Evolutionary conservation across 2,329 filamentous ascomycete genomes (phyloP), one percentile per base, ranked within the genome.

Genomic region (Neurospora sp.): DNA sequence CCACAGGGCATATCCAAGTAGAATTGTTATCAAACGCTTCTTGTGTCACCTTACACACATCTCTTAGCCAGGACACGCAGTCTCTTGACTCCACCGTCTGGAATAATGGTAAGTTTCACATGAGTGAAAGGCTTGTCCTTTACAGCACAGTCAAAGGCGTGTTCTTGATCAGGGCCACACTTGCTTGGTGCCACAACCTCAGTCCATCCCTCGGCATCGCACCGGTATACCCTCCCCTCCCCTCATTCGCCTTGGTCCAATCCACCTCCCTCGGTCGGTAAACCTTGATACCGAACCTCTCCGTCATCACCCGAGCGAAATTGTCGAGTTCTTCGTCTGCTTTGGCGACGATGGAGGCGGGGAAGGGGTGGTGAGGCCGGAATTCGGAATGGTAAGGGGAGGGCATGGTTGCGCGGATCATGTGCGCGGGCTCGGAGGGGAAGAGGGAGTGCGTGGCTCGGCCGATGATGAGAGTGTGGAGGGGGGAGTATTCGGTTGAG

Each of bases 171-270:
- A n/a, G n/a, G n/a, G n/a, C n/a, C n/a, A n/a, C n/a, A n/a, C n/a
- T n/a, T n/a, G n/a, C n/a, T n/a, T n/a, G n/a, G n/a, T n/a, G n/a
- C 77, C 37, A 79, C 76, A 12, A 73, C 76, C 74, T 75, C 8
- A 79, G 67, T n/a, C 75, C 74, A 69, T 79, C 78, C 11, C 77
- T 75, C 6, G 77, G 77, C 77, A 79, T 79, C 23, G 77, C 74
- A 4, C 77, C 77, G 0, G 77, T 79, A 70, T 79, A 79, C 38
- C 77, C 76, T 68, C 73, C 73, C 12, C 3, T 62, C 1, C 52
- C 52, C 4, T 3, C 28, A 62, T 62, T 62, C 69, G 74, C 71
- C 67, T 75, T 74, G 17, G 69, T 36, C 75, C 75, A 76, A 69
- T 75, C 69, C 19, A 75, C 70, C 19, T 72, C 57, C 4, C 71